Evolutionary conservation across 306 rosid genomes (phyloP).

Genomic region (Dryas alaskensis): DNA sequence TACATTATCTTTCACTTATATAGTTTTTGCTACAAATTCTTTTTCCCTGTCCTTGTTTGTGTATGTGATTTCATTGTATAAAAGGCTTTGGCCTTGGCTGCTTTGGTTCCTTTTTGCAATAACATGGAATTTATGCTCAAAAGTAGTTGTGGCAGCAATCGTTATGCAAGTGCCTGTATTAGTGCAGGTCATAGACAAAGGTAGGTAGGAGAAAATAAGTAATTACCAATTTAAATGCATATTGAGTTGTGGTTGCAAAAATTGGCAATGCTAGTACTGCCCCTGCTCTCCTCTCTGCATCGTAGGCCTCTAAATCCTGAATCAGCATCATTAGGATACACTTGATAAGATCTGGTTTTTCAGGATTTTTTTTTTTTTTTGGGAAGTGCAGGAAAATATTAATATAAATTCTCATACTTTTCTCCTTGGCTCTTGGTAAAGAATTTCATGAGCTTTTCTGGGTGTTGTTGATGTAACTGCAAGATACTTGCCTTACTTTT

Average conservation of each 20-base stretch:
- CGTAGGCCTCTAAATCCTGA: slow-evolving; percentile 1
- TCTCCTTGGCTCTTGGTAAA: slow-evolving; percentile 4
- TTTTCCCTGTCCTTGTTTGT: background rate
- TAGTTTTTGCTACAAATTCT: slow-evolving; percentile 1
- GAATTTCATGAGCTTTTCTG: background rate
- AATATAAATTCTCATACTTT: too few species aligned
- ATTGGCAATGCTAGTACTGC: background rate
- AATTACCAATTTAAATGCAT: background rate
- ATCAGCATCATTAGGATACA: background rate
- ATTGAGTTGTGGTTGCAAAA: background rate
- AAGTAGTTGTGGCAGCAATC: background rate
- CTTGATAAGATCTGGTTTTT: background rate
- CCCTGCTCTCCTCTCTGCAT: background rate
- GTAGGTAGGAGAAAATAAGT: background rate
- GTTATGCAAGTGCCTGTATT: background rate
- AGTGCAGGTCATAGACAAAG: background rate
- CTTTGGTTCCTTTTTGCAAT: slow-evolving; percentile 8
- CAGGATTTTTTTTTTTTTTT: too few species aligned
- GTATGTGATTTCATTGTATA: background rate
- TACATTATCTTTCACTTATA: slow-evolving; percentile 3
- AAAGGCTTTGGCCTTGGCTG: slow-evolving; percentile 3
- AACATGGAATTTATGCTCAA: background rate
- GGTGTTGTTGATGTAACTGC: background rate
- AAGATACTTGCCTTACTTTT: background rate
- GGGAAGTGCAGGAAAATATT: background rate